Percentiles rank a stretch among this genome's conserved stretches.
Evolutionary conservation across 129 eudicot genomes (phyloP).

Genomic region (Smallanthus sonchifolius): DNA sequence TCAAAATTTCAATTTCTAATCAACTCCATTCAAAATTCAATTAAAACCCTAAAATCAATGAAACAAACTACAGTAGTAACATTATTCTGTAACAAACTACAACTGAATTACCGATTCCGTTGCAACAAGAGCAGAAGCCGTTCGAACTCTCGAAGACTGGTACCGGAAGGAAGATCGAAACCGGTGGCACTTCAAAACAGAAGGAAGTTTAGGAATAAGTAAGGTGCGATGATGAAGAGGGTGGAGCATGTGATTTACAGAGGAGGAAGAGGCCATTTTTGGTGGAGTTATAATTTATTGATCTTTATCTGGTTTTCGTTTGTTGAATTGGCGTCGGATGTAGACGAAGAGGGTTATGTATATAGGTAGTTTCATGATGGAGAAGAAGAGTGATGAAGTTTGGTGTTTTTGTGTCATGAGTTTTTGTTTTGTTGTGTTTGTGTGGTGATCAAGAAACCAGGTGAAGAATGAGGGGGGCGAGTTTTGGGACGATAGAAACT

Average conservation of each 20-base stretch:
- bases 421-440: conserved; percentile 24
- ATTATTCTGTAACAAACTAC: background rate
- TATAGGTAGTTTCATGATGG: conserved; percentile 53
- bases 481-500: background rate
- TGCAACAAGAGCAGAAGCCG: conserved; percentile 45
- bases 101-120: conserved; percentile 38
- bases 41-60: conserved; percentile 10
- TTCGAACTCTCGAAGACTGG: conserved; percentile 40
- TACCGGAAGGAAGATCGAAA: conserved; percentile 26
- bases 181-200: conserved; percentile 18
- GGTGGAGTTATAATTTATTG: background rate
- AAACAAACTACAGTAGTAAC: background rate
- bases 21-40: background rate
- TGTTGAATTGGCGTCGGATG: conserved; percentile 36
- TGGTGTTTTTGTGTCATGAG: conserved; percentile 42
- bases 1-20: background rate
- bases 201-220: conserved; percentile 28
- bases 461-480: no score
- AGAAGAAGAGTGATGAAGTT: conserved; percentile 34
- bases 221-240: conserved; percentile 24
- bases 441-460: conserved; percentile 26
- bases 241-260: conserved; percentile 32
- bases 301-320: conserved; percentile 18
- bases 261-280: conserved; percentile 32
- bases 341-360: conserved; percentile 47